Conservation (phyloP, 768 basidiomycete genomes). For the Suillus lakei region DNA sequence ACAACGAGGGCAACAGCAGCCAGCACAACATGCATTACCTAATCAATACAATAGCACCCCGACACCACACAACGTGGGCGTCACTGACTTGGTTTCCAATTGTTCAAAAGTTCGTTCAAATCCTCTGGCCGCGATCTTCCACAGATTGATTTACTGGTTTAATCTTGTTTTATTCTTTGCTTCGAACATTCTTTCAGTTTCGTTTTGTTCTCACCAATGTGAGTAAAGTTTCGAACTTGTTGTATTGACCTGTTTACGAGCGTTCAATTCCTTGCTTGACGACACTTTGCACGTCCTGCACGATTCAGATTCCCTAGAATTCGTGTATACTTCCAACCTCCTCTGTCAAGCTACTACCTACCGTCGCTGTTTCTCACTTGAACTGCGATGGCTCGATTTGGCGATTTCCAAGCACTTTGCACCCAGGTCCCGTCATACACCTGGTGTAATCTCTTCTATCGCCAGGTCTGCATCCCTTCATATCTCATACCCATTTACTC, state of each 20-base stretch:
- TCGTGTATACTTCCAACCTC: background rate
- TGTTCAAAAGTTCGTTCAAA: background rate
- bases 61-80: constrained; percentile 1
- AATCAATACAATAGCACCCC: constrained; percentile 3
- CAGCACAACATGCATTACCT: background rate
- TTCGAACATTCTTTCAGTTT: background rate
- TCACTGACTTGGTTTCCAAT: background rate
- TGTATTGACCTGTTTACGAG: constrained; percentile 39
- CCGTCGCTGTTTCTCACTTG: background rate
- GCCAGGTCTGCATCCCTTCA: constrained; percentile 58
- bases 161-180: background rate
- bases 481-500: constrained; percentile 13
- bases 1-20: background rate
- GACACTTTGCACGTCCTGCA: constrained; percentile 27
- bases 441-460: constrained; percentile 95
- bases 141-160: background rate
- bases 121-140: background rate
- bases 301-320: constrained; percentile 17
- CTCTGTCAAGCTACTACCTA: background rate
- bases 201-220: constrained; percentile 4
- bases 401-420: constrained; percentile 75
- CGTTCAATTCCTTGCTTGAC: constrained; percentile 26
- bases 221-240: constrained; percentile 19
- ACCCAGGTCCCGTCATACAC: constrained; percentile 76
- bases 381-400: constrained; percentile 61